Evolutionary conservation across 495 filamentous ascomycete species (phyloP), one percentile per base, ranked within the genome.

Genomic region (Mycothermus thermophilus): DNA sequence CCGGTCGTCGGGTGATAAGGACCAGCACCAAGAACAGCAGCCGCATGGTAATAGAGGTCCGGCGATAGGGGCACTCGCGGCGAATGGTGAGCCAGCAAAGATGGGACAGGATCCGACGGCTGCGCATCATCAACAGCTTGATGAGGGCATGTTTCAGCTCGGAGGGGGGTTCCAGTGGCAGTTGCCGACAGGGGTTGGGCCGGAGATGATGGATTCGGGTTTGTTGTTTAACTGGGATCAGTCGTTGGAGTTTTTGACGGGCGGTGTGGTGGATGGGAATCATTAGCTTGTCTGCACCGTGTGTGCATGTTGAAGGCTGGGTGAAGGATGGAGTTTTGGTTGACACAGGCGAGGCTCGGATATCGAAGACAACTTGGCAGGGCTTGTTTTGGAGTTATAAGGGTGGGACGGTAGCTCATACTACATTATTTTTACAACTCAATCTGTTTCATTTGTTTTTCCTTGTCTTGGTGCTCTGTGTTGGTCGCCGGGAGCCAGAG

Each of bases 211-310:
- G 22, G 37, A 30, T 3, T 34, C 21, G 2, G 39, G 29, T 1
- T 12, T 34, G 12, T 20, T 43, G 1, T 46, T 46, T 14, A 46
- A 42, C 31, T 49, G 46, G 43, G 43, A 49, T 20, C 43, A 42
- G 29, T 37, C 43, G 3, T 14, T 49, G 3, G 46, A 49, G 12
- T 20, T 47, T 11, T 32, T 42, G 2, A 10, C 37, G 0, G 37
- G 34, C n/a, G 42, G 42, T 7, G 14, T 44, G 19, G 37, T 32
- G 30, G 30, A 31, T 7, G 5, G 8, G 4, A 14, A 15, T 31
- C 12, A 31, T 31, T 11, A 5, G 22, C 22, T 24, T 24, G 22
- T 5, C 22, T 24, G 22, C n/a, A n/a, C n/a, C n/a, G n/a, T n/a
- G n/a, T n/a, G n/a, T n/a, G n/a, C n/a, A n/a, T n/a, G n/a, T n/a